A percentile compares a stretch with the other conserved stretches of the same genome.
Conservation (phyloP, 306 rosid species). For the Vigna angularis region DNA sequence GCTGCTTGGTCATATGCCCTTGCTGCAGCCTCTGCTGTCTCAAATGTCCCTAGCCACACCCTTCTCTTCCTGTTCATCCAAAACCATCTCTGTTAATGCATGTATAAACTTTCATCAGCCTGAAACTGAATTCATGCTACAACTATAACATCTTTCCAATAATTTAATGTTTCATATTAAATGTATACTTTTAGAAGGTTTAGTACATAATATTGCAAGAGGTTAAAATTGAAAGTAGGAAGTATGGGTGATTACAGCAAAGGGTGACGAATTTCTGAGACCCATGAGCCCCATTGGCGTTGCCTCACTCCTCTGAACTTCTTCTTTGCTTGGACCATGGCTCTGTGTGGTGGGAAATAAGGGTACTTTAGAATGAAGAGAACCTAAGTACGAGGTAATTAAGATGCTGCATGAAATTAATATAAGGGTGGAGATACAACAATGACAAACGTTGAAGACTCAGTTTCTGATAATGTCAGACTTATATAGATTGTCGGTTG, state of each 20-base stretch:
- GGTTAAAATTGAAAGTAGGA: too few relatives aligned
- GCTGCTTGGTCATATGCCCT: slow-evolving; percentile 31
- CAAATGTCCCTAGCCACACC: slow-evolving; percentile 39
- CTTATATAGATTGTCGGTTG: slow-evolving; percentile 22
- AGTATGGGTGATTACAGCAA: slow-evolving; percentile 53
- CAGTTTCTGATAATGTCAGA: not conserved
- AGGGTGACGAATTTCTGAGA: slow-evolving; percentile 91
- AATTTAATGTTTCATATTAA: too few relatives aligned
- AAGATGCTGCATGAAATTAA: not conserved
- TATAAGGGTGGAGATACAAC: not conserved
- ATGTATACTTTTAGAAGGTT: too few relatives aligned
- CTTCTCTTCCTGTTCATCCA: slow-evolving; percentile 10
- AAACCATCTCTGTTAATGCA: not conserved
- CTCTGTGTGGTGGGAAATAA: not conserved
- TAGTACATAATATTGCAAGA: too few relatives aligned
- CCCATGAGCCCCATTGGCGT: slow-evolving; percentile 92
- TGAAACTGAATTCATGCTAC: too few relatives aligned
- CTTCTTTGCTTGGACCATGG: slow-evolving; percentile 15
- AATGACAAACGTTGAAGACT: not conserved
- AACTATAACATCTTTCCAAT: too few relatives aligned
- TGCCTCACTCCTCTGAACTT: slow-evolving; percentile 30
- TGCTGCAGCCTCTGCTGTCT: slow-evolving; percentile 29
- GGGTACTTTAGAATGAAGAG: not conserved
- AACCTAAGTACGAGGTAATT: not conserved
- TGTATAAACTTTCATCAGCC: too few relatives aligned